Evolutionary conservation across 1,139 yeast species (phyloP), one percentile per base, ranked within the genome.

Genomic region (Yamadazyma sp.): DNA sequence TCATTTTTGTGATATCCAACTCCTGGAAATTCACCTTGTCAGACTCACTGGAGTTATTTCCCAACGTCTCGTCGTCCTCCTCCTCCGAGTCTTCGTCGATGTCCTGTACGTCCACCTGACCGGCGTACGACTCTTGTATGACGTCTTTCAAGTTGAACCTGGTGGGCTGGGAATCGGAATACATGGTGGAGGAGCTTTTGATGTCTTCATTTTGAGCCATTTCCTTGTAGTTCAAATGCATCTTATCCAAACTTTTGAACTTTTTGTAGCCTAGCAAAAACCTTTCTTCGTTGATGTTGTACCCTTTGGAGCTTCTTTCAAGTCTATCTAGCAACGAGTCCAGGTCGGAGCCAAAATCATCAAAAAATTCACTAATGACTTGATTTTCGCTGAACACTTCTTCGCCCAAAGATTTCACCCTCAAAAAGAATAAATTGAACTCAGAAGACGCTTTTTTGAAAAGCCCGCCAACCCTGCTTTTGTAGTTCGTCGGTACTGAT

Each of bases 311-410:
- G 17, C 45, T 36, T 26, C 52, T 50, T 5, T 56, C 49, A 18
- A 61, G 41, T 33, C 54, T 50, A 25, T 64, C 70, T 23, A 61
- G 42, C 17, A 54, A 29, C 5, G 45, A 37, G 11, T 59, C 55
- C 16, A 53, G 58, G 40, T 67, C 73, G 18, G 61, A 53, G n/a
- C 31, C 31, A 23, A 61, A 53, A 24, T 64, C 66, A 15, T 61
- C 64, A 49, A 77, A 77, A 11, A 75, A 53, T 31, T 72, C 75
- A 16, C 64, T 71, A 1, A 71, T 59, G 1, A 59, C 55, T 44
- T 69, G 76, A 53, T 73, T 73, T 14, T 67, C 61, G 16, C 59
- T 56, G 38, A 73, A 62, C 8, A 66, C 69, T 30, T 68, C 73
- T 48, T 74, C 77, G 3, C 78, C 65, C 2, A 75, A 45, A 9